Evolutionary conservation across 225 moss, liverwort and hornwort species (phyloP).

Genomic region (Pseudoscleropodium purum): DNA sequence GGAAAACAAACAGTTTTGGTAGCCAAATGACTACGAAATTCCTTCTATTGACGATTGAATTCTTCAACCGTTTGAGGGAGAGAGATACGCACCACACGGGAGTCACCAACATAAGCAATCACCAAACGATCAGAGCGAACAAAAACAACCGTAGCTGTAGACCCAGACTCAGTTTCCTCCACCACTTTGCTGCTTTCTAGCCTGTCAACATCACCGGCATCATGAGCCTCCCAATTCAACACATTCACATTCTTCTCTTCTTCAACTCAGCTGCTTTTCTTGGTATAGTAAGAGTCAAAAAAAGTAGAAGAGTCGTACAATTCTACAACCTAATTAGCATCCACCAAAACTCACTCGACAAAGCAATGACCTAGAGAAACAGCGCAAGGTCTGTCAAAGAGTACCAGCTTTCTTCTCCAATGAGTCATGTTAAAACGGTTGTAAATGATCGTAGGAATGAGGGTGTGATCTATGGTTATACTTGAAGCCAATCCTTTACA

Average conservation of each 20-base stretch:
- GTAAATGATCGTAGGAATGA: neutral
- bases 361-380: neutral
- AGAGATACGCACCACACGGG: constrained; percentile 63
- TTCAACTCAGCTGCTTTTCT: neutral
- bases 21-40: neutral
- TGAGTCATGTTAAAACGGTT: neutral
- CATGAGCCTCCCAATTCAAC: neutral
- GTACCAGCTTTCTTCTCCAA: neutral
- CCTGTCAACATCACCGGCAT: constrained; percentile 10
- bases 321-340: neutral
- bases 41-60: neutral
- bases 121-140: constrained; percentile 42
- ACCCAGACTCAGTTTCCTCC: constrained; percentile 65
- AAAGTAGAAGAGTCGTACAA: neutral
- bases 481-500: neutral
- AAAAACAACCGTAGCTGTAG: constrained; percentile 74
- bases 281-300: neutral
- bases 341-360: neutral
- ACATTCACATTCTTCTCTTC: neutral
- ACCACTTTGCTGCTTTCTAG: constrained; percentile 33
- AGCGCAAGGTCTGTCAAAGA: neutral
- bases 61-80: neutral
- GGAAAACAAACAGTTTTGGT: neutral
- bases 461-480: neutral
- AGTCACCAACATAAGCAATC: constrained; percentile 78